These are phyloP conservation scores for Neoboletus magnificus DNA, from an alignment of 768 basidiomycete species.

Conservation along the genomic window DNA sequence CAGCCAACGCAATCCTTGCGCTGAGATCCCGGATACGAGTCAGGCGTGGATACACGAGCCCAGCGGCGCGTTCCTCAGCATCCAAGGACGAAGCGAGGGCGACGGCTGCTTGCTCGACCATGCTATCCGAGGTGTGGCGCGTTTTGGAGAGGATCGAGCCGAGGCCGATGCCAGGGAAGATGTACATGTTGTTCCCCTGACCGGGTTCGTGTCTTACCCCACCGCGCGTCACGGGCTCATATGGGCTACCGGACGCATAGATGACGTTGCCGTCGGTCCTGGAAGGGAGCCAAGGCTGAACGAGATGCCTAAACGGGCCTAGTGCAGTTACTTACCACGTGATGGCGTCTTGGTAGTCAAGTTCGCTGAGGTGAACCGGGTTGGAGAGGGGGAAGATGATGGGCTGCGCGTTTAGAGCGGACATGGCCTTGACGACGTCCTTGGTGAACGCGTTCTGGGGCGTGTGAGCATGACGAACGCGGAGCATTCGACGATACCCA, in stretches of 20 bases:
- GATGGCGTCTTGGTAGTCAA: constrained; percentile 59
- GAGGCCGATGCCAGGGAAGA: constrained; percentile 60
- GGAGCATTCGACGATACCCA: not conserved
- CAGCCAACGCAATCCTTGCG: constrained; percentile 56
- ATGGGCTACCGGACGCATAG: constrained; percentile 74
- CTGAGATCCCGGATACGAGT: constrained; percentile 65
- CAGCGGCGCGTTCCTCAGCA: constrained; percentile 49
- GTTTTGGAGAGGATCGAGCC: constrained; percentile 59
- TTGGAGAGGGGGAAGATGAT: constrained; percentile 83
- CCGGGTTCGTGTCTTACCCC: constrained; percentile 57
- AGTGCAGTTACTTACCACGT: constrained; percentile 39
- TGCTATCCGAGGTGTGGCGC: constrained; percentile 57
- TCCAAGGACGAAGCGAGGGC: constrained; percentile 58
- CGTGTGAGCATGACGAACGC: not conserved
- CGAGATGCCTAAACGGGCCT: too few species aligned
- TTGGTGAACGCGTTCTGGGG: constrained; percentile 56
- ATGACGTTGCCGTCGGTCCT: constrained; percentile 66
- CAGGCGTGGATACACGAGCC: constrained; percentile 68
- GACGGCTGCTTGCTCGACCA: constrained; percentile 67
- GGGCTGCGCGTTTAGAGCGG: constrained; percentile 60
- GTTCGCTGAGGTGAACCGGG: constrained; percentile 58
- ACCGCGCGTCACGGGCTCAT: constrained; percentile 47
- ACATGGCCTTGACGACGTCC: constrained; percentile 61
- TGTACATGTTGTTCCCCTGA: constrained; percentile 82
- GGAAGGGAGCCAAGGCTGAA: not conserved